phyloP scores from a whole-genome alignment of 2,329 filamentous ascomycete species.

The Calonectria multiphialidica region DNA sequence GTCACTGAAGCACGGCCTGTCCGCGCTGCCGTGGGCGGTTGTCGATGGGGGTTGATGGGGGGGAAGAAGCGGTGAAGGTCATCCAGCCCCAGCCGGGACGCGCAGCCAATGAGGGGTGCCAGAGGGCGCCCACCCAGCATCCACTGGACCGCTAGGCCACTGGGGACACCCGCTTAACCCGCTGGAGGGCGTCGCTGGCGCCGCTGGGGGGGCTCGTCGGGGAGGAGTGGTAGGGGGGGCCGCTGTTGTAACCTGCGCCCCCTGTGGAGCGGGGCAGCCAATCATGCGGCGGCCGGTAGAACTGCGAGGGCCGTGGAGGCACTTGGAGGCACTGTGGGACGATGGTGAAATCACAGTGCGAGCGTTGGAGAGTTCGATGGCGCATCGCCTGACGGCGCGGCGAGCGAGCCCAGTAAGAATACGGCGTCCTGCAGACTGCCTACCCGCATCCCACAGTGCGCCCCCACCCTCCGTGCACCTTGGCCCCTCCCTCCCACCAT shows the following conservation, averaged over 20 bases:
- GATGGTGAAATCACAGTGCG: constrained; percentile 20
- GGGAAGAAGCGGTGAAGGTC: constrained; percentile 54
- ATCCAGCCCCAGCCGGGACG: constrained; percentile 48
- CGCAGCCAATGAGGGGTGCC: constrained; percentile 50
- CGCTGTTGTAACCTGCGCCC: constrained; percentile 41
- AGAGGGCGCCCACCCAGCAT: constrained; percentile 40
- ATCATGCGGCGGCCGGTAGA: constrained; percentile 27
- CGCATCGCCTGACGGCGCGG: background rate
- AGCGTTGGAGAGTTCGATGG: background rate
- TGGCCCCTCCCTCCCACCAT: constrained; percentile 2
- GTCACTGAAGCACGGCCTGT: constrained; percentile 40
- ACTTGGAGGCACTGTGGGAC: constrained; percentile 15
- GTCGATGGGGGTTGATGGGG: constrained; percentile 41
- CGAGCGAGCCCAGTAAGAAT: constrained; percentile 8
- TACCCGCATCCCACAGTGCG: constrained; percentile 21
- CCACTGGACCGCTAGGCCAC: constrained; percentile 35
- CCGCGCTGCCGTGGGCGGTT: constrained; percentile 42
- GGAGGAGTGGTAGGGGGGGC: constrained; percentile 24
- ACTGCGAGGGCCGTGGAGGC: background rate
- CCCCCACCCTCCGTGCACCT: background rate
- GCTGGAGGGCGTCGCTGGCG: constrained; percentile 36
- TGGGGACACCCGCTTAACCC: constrained; percentile 34
- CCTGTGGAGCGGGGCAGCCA: constrained; percentile 34
- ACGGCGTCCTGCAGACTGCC: background rate
- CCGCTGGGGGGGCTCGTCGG: constrained; percentile 18